Evolutionary conservation across 345 rosid species (phyloP), one percentile per base, ranked within the genome.

Genomic region (Theobroma cacao): DNA sequence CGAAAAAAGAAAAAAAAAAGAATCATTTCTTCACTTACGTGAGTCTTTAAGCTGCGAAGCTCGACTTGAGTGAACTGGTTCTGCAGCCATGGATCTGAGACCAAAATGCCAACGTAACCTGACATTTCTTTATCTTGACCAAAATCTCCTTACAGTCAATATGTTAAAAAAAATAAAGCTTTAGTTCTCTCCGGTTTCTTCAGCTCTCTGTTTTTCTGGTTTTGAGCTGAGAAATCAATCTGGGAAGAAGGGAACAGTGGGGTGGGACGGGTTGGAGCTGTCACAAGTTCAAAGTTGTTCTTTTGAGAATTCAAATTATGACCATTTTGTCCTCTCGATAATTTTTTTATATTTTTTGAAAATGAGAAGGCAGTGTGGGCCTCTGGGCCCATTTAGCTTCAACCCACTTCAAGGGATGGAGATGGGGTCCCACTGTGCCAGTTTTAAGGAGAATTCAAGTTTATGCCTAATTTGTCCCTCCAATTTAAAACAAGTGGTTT

Each of bases 1-100:
- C 0, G 38, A 33, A 65, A 38, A 65, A 30, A 28, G n/a, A 3
- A 40, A 31, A 4, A 30, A 45, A 45, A 58, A 60, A 0, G 24
- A 50, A 10, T 31, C 13, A 40, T 3, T 58, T 48, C 41, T 18
- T 30, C 18, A 71, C 84, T 74, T 86, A 92, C 99, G 55, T 96
- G 97, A 80, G 95, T 76, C 85, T 96, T 96, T 60, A 96, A 91
- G 88, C 99, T 91, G 28, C 98, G 91, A 75, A 93, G 99, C 94
- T 96, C 99, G 52, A 96, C 99, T 70, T 96, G 99, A 53, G 99
- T 96, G 90, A 96, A 96, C 89, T 96, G 99, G 82, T 92, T 96
- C 71, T 96, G 99, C 50, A 96, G 95, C 91, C 84, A 92, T 76
- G 98, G 97, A 92, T 96, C 99, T 81, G 98, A 94, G 45, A 96